Evolutionary conservation across 352 stramenopile species (phyloP).

Genomic region (Pythium dissimile): DNA sequence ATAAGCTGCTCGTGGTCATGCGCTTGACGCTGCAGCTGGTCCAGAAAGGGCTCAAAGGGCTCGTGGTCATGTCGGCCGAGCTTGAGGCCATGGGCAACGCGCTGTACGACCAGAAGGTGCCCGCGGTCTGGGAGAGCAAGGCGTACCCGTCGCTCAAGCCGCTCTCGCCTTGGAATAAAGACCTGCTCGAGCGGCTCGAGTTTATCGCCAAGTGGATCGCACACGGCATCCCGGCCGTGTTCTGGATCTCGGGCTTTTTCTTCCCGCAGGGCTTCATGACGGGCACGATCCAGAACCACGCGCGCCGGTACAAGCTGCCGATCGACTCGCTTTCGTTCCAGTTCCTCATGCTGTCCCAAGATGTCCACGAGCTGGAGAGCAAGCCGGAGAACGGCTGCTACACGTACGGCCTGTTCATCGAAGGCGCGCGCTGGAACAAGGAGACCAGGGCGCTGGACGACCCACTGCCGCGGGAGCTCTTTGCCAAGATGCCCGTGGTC

Average conservation of each 20-base stretch:
- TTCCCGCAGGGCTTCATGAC: slow-evolving; percentile 92
- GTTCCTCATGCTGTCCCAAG: slow-evolving; percentile 78
- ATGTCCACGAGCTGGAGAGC: slow-evolving; percentile 44
- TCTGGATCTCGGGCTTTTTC: slow-evolving; percentile 92
- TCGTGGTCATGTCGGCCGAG: slow-evolving; percentile 86
- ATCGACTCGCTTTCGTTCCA: slow-evolving; percentile 92
- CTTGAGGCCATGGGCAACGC: slow-evolving; percentile 84
- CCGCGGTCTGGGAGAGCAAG: slow-evolving; percentile 81
- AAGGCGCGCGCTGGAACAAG: slow-evolving; percentile 89
- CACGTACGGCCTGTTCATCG: slow-evolving; percentile 89
- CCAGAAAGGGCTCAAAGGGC: slow-evolving; percentile 65
- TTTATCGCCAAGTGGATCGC: slow-evolving; percentile 78
- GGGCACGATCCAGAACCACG: slow-evolving; percentile 91
- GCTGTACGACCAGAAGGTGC: slow-evolving; percentile 89
- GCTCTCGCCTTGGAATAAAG: slow-evolving; percentile 84
- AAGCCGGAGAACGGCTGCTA: slow-evolving; percentile 85
- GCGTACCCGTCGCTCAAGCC: slow-evolving; percentile 91
- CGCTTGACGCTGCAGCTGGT: slow-evolving; percentile 59
- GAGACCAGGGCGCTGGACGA: slow-evolving; percentile 38
- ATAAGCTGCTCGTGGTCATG: slow-evolving; percentile 73
- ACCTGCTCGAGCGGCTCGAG: slow-evolving; percentile 72
- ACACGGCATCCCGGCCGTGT: slow-evolving; percentile 72
- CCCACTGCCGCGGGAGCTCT: slow-evolving; percentile 42
- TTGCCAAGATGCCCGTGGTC: slow-evolving; percentile 64
- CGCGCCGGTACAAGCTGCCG: slow-evolving; percentile 80